These are phyloP conservation scores for Pleomassaria siparia DNA, from an alignment of 2,329 filamentous ascomycete species.

Conservation along the genomic window DNA sequence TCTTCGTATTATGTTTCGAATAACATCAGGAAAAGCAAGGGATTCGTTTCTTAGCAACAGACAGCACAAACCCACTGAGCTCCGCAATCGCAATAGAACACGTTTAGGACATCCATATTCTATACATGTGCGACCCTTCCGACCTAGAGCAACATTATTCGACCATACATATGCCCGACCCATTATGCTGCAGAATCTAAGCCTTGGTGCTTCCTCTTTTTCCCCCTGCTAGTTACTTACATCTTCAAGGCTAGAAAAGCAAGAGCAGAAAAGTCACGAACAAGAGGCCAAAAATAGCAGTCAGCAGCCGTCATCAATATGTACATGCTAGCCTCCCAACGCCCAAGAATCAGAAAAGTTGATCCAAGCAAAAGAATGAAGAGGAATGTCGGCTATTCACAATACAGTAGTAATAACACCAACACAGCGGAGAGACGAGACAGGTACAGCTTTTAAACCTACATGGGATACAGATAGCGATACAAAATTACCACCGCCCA, in stretches of 20 bases:
- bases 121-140: background rate
- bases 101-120: background rate
- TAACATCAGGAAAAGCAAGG: no score
- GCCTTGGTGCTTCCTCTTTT: no score
- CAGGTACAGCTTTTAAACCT: slow-evolving; percentile 1
- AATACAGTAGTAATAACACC: slow-evolving; percentile 3
- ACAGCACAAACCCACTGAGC: background rate
- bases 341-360: slow-evolving; percentile 5
- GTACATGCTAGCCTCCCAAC: slow-evolving; percentile 17
- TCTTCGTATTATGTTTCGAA: no score
- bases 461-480: background rate
- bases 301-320: slow-evolving; percentile 16
- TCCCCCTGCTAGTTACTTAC: no score
- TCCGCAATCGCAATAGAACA: no score
- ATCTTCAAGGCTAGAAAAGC: no score
- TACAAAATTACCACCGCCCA: background rate
- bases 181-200: no score
- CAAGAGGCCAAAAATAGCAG: slow-evolving; percentile 14
- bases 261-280: slow-evolving; percentile 28
- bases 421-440: background rate
- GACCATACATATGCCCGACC: background rate
- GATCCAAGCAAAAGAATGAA: slow-evolving; percentile 6
- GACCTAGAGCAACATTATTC: background rate
- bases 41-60: no score
- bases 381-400: slow-evolving; percentile 22